A percentile compares a stretch with the other conserved stretches of the same genome.
Evolutionary conservation across 345 rosid species (phyloP).

Genomic region (Leavenworthia alabamica): DNA sequence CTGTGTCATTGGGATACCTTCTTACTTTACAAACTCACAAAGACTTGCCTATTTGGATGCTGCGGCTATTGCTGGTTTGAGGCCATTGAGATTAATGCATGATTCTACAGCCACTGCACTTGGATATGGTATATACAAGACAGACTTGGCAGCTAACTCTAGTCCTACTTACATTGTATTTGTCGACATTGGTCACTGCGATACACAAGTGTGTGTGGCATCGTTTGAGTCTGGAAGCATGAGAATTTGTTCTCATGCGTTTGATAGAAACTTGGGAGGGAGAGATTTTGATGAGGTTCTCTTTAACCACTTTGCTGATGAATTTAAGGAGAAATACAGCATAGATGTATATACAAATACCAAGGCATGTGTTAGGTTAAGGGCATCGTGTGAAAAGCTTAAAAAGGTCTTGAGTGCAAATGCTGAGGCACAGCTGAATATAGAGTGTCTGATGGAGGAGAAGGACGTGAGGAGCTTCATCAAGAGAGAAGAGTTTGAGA

Average conservation of each 20-base stretch:
- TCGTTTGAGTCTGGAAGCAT: constrained; percentile 46
- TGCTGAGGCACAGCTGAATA: constrained; percentile 55
- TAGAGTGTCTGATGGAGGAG: constrained; percentile 67
- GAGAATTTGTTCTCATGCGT: constrained; percentile 55
- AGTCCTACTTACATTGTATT: constrained; percentile 42
- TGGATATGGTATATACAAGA: constrained; percentile 64
- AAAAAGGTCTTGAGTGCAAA: constrained; percentile 72
- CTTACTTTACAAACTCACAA: constrained; percentile 51
- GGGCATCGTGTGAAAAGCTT: constrained; percentile 57
- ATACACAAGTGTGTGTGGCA: constrained; percentile 51
- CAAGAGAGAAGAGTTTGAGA: constrained; percentile 62
- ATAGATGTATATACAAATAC: constrained; percentile 53
- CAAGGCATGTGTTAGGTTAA: constrained; percentile 51
- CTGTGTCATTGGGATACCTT: constrained; percentile 62
- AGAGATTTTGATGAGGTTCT: constrained; percentile 59
- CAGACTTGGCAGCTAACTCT: constrained; percentile 38
- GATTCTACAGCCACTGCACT: constrained; percentile 65
- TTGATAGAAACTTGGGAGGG: constrained; percentile 50
- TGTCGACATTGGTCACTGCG: constrained; percentile 59
- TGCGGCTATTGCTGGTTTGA: constrained; percentile 55
- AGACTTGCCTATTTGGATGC: constrained; percentile 60
- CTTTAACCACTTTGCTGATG: constrained; percentile 41
- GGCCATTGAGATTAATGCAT: constrained; percentile 56
- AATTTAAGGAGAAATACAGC: constrained; percentile 49
- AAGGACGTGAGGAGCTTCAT: constrained; percentile 61